phyloP scores from a whole-genome alignment of 2,329 filamentous ascomycete genomes.

The Pseudogymnoascus pannorum region DNA sequence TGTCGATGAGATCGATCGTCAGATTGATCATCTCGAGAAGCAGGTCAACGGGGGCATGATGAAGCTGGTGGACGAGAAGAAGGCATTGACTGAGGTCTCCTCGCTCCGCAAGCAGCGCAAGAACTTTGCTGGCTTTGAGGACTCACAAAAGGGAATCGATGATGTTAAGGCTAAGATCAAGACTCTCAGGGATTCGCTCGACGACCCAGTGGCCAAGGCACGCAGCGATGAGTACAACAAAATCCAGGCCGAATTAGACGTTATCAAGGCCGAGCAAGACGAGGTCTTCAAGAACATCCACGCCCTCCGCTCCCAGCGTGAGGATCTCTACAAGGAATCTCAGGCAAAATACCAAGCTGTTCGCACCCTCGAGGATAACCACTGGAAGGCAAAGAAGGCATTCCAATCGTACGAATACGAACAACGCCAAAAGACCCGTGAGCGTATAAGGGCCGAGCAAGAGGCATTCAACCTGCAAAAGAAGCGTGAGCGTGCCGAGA shows the following conservation, averaged over 20 bases:
- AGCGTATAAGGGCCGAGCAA: slow-evolving; percentile 75
- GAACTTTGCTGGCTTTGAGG: slow-evolving; percentile 79
- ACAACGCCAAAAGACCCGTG: slow-evolving; percentile 65
- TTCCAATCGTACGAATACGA: slow-evolving; percentile 77
- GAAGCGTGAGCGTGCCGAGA: slow-evolving; percentile 68
- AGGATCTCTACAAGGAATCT: slow-evolving; percentile 75
- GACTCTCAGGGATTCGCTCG: slow-evolving; percentile 78
- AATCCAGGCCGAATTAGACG: slow-evolving; percentile 81
- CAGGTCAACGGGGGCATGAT: slow-evolving; percentile 84
- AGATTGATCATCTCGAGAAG: slow-evolving; percentile 74
- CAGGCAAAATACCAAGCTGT: slow-evolving; percentile 78
- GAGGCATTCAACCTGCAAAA: slow-evolving; percentile 64
- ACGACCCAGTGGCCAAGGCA: slow-evolving; percentile 85
- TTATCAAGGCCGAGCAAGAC: slow-evolving; percentile 88
- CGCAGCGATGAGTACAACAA: slow-evolving; percentile 78
- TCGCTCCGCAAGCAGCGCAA: slow-evolving; percentile 83
- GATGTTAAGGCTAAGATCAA: slow-evolving; percentile 81
- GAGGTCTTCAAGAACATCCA: slow-evolving; percentile 84
- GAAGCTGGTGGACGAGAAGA: slow-evolving; percentile 97
- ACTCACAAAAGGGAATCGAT: slow-evolving; percentile 81
- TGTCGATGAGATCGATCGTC: slow-evolving; percentile 75
- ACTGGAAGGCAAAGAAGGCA: slow-evolving; percentile 77
- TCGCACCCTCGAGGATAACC: slow-evolving; percentile 82
- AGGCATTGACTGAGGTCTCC: slow-evolving; percentile 76
- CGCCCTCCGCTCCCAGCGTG: slow-evolving; percentile 74